Base-by-base conservation (phyloP, 2,329 filamentous ascomycete species). In the Coleophoma crateriformis region DNA sequence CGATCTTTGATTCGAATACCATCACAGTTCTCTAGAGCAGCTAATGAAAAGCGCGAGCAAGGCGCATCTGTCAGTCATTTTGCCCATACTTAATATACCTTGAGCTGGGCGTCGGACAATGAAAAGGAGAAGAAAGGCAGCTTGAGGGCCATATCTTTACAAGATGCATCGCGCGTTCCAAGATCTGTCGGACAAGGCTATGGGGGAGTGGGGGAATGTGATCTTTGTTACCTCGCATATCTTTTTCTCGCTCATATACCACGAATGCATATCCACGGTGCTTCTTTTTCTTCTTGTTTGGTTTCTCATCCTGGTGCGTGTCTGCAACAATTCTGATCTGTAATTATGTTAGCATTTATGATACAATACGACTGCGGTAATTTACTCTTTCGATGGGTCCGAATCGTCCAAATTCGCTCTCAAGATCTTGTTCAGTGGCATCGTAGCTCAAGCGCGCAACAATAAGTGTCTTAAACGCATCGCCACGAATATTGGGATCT, bases 191-290 rank as follows among this genome's bases (percentile, higher is more conserved):
- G 48, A 50, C 45, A 48, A 56, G 54, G 58, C 58, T 66, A 58
- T 64, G 61, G 64, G 65, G 61, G 61, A 61, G 64, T 67, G 53
- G 27, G 54, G 56, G 69, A 65, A 61, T 68, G 66, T 72, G 68
- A 67, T 65, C 67, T 70, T 38, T 17, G 74, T 82, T 95, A 96
- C 91, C 90, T 90, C 95, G 95, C 91, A 97, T 96, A 68, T 97
- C 94, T 71, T 92, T 91, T 72, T 97, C 94, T 68, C 89, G 86
- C 71, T 97, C 92, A 67, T 92, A 99, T 48, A 97, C 89, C 60
- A 99, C 87, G 66, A 99, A 99, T 54, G 90, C 94, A 69, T 99
- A 99, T 54, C 94, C 94, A 63, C 86, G 80, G 64, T 95, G 88
- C 46, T 85, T 74, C 73, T 90, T 90, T 65, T 86, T 86, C 66